Conservation (phyloP, 768 basidiomycete genomes). For the Hemileccinum impolitum region DNA sequence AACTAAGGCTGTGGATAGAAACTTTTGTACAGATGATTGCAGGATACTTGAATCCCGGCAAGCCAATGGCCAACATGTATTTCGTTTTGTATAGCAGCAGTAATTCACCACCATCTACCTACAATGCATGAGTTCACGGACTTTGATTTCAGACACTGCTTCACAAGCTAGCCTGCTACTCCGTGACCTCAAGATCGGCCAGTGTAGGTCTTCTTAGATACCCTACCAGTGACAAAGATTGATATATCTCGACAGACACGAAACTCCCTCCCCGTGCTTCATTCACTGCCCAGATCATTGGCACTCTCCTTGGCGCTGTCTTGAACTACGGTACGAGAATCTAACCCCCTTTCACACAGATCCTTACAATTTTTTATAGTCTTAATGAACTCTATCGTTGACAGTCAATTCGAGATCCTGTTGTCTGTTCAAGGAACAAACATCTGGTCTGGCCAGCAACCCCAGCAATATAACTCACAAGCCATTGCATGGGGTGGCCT, state of each 20-base stretch:
- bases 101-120: slow-evolving; percentile 13
- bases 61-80: slow-evolving; percentile 44
- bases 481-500: slow-evolving; percentile 42
- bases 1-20: slow-evolving; percentile 10
- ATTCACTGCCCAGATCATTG: slow-evolving; percentile 55
- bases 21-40: slow-evolving; percentile 36
- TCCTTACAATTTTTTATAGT: slow-evolving; percentile 33
- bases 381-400: slow-evolving; percentile 58
- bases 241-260: slow-evolving; percentile 20
- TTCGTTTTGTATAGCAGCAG: slow-evolving; percentile 46
- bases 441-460: slow-evolving; percentile 31
- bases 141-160: slow-evolving; percentile 41
- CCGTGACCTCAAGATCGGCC: slow-evolving; percentile 50
- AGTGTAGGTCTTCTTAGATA: slow-evolving; percentile 11
- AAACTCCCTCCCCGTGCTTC: slow-evolving; percentile 65
- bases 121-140: slow-evolving; percentile 38
- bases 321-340: slow-evolving; percentile 40
- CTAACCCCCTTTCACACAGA: not conserved
- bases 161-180: slow-evolving; percentile 49
- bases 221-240: slow-evolving; percentile 35
- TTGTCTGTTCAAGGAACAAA: slow-evolving; percentile 53
- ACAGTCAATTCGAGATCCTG: slow-evolving; percentile 46
- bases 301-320: slow-evolving; percentile 51
- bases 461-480: slow-evolving; percentile 29
- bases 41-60: slow-evolving; percentile 35